Evolutionary conservation across 345 rosid species (phyloP), one percentile per base, ranked within the genome.

Genomic region (Viola odorata): DNA sequence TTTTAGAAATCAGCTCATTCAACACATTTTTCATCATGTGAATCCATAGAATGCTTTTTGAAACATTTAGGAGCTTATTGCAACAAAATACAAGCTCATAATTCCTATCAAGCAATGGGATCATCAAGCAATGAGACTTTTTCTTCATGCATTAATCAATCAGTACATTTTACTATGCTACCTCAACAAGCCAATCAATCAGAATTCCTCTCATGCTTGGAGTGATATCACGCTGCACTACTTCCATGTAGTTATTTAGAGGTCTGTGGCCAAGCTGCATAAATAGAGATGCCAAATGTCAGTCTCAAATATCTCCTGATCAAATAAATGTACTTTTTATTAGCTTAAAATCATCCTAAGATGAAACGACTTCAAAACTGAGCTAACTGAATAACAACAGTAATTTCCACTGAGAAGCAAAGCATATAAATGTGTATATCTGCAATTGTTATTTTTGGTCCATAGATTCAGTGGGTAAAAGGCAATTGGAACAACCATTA

Each of bases 181-280:
- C 97, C 95, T 94, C 99, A 47, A 92, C 90, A 62, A 92, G 85
- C 98, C 98, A 92, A 70, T 89, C 96, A 60, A 92, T 77, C 65
- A 89, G 76, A 72, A 92, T 84, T 63, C 77, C 85, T 41, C 97
- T 82, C 98, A 92, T 92, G 80, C 44, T 63, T 52, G 94, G 79
- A 48, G 76, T 77, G 57, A 90, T 81, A 76, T 86, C 97, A 72
- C 52, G 75, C 82, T 87, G 95, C 78, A 87, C 61, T 23, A 52
- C 65, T 67, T 82, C 95, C 96, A 87, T 89, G 76, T 89, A 92
- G 57, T 75, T 65, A 60, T 78, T 75, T 62, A 86, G 80, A 65
- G 97, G 87, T 54, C 98, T 83, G 42, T 73, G 85, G 57, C 81
- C 83, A 75, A 85, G 87, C 98, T 92, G 86, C 66, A 57, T 63